Percentiles rank a stretch among this genome's conserved stretches.
Conservation (phyloP, 257 asterid genomes). For the Verbena officinalis region DNA sequence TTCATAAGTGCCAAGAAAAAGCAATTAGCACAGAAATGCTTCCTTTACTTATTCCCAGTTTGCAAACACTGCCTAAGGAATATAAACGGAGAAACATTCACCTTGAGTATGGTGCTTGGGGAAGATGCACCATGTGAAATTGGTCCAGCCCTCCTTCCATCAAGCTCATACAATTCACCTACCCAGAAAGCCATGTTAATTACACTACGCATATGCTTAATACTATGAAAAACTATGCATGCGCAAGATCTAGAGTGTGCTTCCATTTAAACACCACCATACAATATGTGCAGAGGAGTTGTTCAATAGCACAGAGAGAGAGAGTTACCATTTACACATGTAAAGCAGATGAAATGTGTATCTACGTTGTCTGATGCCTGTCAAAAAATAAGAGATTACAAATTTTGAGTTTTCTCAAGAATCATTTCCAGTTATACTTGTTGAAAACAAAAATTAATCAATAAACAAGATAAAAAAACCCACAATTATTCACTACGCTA, state of each 20-base stretch:
- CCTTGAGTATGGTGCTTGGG: slow-evolving; percentile 62
- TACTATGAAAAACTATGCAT: not conserved
- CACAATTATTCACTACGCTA: not conserved
- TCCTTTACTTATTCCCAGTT: too few relatives aligned
- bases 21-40: too few relatives aligned
- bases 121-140: slow-evolving; percentile 85
- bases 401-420: slow-evolving; percentile 17
- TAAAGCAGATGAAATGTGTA: slow-evolving; percentile 86
- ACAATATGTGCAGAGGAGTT: not conserved
- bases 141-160: slow-evolving; percentile 86
- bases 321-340: slow-evolving; percentile 64
- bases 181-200: slow-evolving; percentile 21
- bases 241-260: not conserved
- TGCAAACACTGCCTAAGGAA: too few relatives aligned
- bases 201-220: not conserved
- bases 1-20: too few relatives aligned
- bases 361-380: slow-evolving; percentile 82
- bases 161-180: slow-evolving; percentile 92
- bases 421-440: not conserved
- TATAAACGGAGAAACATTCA: slow-evolving; percentile 36
- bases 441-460: not conserved
- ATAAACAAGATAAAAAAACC: not conserved
- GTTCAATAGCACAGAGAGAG: slow-evolving; percentile 14
- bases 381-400: slow-evolving; percentile 27
- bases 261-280: not conserved